Base-by-base conservation (phyloP, 2,329 filamentous ascomycete genomes). In the Cercospora berteroae region DNA sequence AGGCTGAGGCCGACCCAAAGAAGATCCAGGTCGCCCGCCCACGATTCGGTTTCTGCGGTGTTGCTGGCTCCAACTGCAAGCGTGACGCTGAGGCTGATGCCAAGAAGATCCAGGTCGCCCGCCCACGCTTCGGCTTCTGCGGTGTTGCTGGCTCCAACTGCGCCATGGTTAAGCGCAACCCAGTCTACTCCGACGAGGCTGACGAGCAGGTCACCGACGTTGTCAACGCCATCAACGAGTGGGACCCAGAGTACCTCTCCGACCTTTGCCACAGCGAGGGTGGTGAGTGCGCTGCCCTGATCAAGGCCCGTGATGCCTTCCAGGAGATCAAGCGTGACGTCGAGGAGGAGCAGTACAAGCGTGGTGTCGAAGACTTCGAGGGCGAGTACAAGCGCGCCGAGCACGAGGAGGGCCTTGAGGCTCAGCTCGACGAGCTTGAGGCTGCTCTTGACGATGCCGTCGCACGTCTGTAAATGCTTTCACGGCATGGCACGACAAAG, bases 1-100 rank as follows among this genome's bases (percentile, higher is more conserved):
- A 68, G 36, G 57, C 64, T 29, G 68, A 73, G 58, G 74, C 81
- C 33, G 69, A 66, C 39, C 63, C 71, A 69, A 58, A 70, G 60
- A 70, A 71, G 64, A 66, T 70, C 31, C 64, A 63, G 9, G 25
- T 59, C 61, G 31, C 36, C 58, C 31, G 31, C 36, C 33, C 33
- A 33, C 59, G 58, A 36, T 68, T 67, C n/a, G 63, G 56, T 16
- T 67, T 64, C 61, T 83, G 83, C 73, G 70, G 77, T 69, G 74
- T 76, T 42, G 76, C 75, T 31, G 81, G 82, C 36, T 76, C 80
- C 71, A 70, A 77, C 25, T 85, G 83, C 80, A 69, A 69, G 64
- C 67, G 67, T 63, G 61, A 68, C 18, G 60, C 64, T 23, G 70
- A 67, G n/a, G 65, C 68, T 10, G 44, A 50, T 23, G 44, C 44